These are phyloP conservation scores for Vicia villosa DNA, from an alignment of 306 rosid genomes.

Conservation along the genomic window DNA sequence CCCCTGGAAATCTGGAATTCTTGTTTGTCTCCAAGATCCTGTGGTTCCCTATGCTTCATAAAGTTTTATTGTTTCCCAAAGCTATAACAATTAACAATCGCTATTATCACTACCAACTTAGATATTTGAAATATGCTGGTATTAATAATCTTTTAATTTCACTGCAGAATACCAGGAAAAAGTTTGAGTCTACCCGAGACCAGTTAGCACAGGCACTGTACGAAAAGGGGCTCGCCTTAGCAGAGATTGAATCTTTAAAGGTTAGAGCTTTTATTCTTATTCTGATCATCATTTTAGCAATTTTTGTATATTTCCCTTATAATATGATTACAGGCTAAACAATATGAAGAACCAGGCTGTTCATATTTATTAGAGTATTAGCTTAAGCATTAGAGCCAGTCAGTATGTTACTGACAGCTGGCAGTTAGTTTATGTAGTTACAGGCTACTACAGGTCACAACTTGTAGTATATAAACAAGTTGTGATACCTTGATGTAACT, in stretches of 20 bases:
- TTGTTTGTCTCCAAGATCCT: not conserved
- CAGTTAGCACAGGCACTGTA: constrained; percentile 87
- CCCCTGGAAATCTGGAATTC: too few relatives aligned
- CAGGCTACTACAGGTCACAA: too few relatives aligned
- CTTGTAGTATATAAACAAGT: too few relatives aligned
- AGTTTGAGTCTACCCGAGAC: constrained; percentile 83
- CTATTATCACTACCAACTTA: constrained; percentile 7
- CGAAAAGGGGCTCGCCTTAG: constrained; percentile 88
- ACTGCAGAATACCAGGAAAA: constrained; percentile 71
- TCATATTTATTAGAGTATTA: too few relatives aligned
- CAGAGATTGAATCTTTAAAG: constrained; percentile 70
- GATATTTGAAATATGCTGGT: constrained; percentile 17
- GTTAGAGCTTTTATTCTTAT: constrained; percentile 49
- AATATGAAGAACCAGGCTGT: constrained; percentile 18
- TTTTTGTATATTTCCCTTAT: constrained; percentile 1
- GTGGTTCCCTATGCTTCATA: constrained; percentile 20
- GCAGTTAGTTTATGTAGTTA: too few relatives aligned
- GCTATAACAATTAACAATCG: not conserved
- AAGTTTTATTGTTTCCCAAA: constrained; percentile 10
- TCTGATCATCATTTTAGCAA: not conserved
- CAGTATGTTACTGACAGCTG: too few relatives aligned
- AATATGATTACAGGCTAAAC: constrained; percentile 10
- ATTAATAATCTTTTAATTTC: constrained; percentile 23
- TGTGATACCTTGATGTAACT: too few relatives aligned
- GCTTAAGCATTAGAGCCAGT: too few relatives aligned